Evolutionary conservation across 805 yeast genomes (phyloP), one percentile per base, ranked within the genome.

Genomic region (Wickerhamomyces bovis): DNA sequence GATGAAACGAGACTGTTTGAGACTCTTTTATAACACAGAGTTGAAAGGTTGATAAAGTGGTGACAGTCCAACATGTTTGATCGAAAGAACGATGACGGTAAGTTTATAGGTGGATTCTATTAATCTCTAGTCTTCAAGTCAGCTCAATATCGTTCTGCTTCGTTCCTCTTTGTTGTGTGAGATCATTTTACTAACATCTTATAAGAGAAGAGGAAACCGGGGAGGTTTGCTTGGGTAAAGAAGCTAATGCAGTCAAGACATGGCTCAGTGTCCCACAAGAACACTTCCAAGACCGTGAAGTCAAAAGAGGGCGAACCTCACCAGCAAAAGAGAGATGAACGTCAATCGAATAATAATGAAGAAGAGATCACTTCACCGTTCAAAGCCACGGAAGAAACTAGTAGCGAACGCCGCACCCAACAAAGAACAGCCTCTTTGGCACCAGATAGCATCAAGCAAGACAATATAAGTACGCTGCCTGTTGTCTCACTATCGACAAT

Each of bases 401-500:
- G n/a, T 11, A 25, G 41, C n/a, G 44, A 38, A 10, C 26, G 10
- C 3, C 38, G 42, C 28, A 41, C 40, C 31, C 42, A 42, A 6
- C 45, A 21, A 3, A 45, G 48, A 15, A 21, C 44, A 12, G 26
- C 41, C 13, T 51, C 54, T 4, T 21, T 49, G 11, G 46, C 50
- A 1, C 52, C 44, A 3, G 54, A 48, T 19, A 49, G 54, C n/a
- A 22, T 52, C 2, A 46, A 39, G 25, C 41, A 49, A 4, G 68
- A 65, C 42, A 56, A 58, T 36, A 58, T 59, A 25, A 63, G 68
- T 41, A 59, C 66, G 6, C 53, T 62, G 4, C 70, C 70, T 1
- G 47, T 67, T 20, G 44, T 63, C 16, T 67, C 71, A 6, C 48
- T 60, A 41, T 65, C 63, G 25, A 66, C 71, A 1, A 53, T 65